Evolutionary conservation across 2,329 filamentous ascomycete genomes (phyloP).

Genomic region (Colletotrichum godetiae): DNA sequence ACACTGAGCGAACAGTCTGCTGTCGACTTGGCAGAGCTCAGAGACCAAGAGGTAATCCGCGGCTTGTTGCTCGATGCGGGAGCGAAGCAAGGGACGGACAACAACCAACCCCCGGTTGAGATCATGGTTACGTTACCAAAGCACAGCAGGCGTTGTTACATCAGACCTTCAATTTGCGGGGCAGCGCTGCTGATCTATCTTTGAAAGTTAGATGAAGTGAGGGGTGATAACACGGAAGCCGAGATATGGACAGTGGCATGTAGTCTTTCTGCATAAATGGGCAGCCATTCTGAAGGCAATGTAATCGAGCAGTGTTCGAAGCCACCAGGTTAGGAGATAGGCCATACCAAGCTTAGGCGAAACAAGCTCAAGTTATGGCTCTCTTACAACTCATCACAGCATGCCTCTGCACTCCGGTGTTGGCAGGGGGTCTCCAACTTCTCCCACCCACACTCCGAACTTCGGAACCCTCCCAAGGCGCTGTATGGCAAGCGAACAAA

Average conservation of each 20-base stretch:
- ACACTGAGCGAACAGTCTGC: not conserved
- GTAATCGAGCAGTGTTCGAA: not conserved
- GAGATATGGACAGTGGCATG: not conserved
- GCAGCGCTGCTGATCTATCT: not conserved
- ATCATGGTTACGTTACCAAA: slow-evolving; percentile 11
- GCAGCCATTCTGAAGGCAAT: not conserved
- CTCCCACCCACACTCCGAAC: slow-evolving; percentile 12
- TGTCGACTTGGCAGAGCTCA: not conserved
- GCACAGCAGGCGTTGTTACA: slow-evolving; percentile 5
- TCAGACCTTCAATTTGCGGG: not conserved
- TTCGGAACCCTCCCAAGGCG: not conserved
- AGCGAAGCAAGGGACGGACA: not conserved
- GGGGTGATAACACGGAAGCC: not conserved
- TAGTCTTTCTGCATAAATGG: not conserved
- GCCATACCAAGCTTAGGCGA: not conserved
- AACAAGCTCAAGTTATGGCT: not conserved
- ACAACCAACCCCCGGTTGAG: not conserved
- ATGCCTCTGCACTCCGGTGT: not conserved
- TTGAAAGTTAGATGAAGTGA: not conserved
- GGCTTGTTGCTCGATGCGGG: not conserved
- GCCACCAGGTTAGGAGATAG: not conserved
- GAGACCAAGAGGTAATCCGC: not conserved
- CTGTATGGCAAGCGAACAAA: not conserved
- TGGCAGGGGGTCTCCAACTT: slow-evolving; percentile 17
- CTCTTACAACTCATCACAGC: not conserved